Evolutionary conservation across 2,329 filamentous ascomycete species (phyloP), one percentile per base, ranked within the genome.

Genomic region (Aspergillus transmontanensis): DNA sequence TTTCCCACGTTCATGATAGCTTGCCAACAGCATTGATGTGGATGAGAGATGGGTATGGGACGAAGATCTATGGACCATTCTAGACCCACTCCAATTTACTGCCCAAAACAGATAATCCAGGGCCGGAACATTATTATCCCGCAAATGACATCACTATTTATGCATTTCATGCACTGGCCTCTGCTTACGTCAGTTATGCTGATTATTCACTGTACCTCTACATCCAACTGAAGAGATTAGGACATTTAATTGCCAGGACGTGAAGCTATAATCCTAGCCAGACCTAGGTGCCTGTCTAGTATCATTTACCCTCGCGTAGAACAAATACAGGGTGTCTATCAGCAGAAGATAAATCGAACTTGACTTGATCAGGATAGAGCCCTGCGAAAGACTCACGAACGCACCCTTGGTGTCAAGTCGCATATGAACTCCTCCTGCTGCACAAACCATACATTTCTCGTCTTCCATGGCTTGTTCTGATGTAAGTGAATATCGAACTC

Each of bases 371-470:
- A 3, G 7, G 39, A 3, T 41, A 41, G 10, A n/a, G 39, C 16
- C 16, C 2, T 6, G 3, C 39, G 3, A n/a, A 41, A n/a, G 6
- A 7, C 46, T 11, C 6, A 30, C 11, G 14, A 26, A 7, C 26
- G 46, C 46, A 50, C 5, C 19, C 51, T 30, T 16, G 51, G 30
- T 5, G n/a, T n/a, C 9, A 54, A 21, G 28, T 54, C 28, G 21
- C 51, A 54, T 11, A 54, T 54, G 32, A 54, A 54, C 28, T 54
- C 28, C 6, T 54, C 51, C 21, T 54, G 51, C 21, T 54, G 51
- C 30, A 54, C 51, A 54, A 54, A 54, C 51, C 51, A 54, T 30
- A 36, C 51, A 54, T 54, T 54, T 7, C 32, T 54, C 19, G 51
- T 54, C 32, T 54, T 54, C 51, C 51, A 54, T 10, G 51, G 21